A percentile compares a stretch with the other conserved stretches of the same genome.
These are phyloP conservation scores for Rubus idaeus DNA, from an alignment of 306 rosid genomes.

Conservation along the genomic window DNA sequence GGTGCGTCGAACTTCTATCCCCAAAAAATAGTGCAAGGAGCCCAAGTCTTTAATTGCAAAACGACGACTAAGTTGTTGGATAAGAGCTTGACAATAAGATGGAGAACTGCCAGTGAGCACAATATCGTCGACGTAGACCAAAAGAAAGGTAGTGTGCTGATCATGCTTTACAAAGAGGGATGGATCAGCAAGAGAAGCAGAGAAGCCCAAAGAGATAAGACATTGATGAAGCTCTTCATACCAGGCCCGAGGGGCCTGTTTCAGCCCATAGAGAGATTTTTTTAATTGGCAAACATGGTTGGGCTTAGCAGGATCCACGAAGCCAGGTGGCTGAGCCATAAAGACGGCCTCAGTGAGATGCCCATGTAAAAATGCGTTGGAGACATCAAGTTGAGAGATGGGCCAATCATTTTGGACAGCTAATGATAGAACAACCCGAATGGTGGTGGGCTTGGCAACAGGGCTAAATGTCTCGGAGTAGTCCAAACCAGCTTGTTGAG, in stretches of 20 bases:
- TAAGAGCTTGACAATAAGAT: too few relatives aligned
- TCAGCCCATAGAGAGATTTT: background rate
- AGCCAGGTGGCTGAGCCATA: background rate
- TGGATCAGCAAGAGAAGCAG: background rate
- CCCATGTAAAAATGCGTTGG: background rate
- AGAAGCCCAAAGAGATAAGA: background rate
- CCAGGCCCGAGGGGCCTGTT: conserved; percentile 7
- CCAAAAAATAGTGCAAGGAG: background rate
- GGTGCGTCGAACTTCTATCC: background rate
- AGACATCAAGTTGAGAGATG: background rate
- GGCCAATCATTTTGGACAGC: too few relatives aligned
- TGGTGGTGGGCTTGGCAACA: background rate
- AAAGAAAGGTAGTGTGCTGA: background rate
- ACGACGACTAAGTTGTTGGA: background rate
- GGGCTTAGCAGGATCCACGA: background rate
- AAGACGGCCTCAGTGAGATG: background rate
- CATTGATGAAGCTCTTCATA: background rate
- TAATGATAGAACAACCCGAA: background rate
- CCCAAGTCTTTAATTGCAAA: background rate
- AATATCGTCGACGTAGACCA: conserved; percentile 6
- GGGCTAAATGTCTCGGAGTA: background rate
- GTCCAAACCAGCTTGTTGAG: background rate
- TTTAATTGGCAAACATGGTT: background rate
- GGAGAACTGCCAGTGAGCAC: background rate
- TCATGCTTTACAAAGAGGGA: background rate